Conservation (phyloP, 1,284 basidiomycete species). For the Pascua sp. region DNA sequence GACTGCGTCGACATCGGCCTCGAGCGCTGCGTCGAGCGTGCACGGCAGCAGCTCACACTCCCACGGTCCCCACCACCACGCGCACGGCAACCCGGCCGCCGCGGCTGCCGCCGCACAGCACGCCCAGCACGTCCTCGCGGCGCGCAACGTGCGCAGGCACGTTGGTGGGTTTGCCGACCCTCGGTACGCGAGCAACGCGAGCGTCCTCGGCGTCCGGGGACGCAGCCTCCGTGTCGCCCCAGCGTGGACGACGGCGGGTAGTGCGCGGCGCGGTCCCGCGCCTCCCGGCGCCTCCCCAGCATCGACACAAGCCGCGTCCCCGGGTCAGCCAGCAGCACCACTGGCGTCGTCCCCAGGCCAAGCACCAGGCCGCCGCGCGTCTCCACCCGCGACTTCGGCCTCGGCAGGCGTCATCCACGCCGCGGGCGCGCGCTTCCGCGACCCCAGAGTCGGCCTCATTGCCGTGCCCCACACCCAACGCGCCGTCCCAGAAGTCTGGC, state of each 20-base stretch:
- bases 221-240: conserved; percentile 22
- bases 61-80: too few relatives aligned
- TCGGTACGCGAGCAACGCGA: conserved; percentile 19
- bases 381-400: background rate
- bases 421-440: background rate
- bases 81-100: background rate
- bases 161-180: conserved; percentile 19
- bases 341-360: background rate
- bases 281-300: background rate
- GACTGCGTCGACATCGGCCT: background rate
- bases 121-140: conserved; percentile 1
- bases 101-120: background rate
- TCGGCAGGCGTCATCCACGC: background rate
- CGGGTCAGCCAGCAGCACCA: background rate
- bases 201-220: conserved; percentile 14
- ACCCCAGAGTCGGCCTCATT: background rate
- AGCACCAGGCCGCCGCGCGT: background rate
- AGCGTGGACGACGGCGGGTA: conserved; percentile 18
- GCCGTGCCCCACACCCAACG: conserved; percentile 5
- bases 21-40: background rate
- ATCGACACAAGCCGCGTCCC: background rate
- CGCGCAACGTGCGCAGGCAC: conserved; percentile 1
- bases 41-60: background rate
- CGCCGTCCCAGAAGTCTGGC: conserved; percentile 27
- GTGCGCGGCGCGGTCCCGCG: background rate